Evolutionary conservation across 305 asterid species (phyloP), one percentile per base, ranked within the genome.

Genomic region (Euphrasia arctica): DNA sequence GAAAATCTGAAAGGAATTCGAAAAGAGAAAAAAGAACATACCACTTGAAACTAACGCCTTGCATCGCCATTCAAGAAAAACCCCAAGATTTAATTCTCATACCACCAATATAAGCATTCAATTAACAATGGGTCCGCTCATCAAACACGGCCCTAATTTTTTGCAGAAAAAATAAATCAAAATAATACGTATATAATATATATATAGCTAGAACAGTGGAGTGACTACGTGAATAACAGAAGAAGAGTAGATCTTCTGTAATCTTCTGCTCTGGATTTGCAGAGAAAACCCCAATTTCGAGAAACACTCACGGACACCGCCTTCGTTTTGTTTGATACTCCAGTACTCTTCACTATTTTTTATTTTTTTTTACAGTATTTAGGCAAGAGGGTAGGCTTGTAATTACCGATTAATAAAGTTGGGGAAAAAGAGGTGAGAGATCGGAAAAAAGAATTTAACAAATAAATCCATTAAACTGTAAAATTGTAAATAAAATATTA

Each of bases 21-120:
- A 11, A 47, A 43, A 8, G 49, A 9, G 13, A 9, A 9, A 1
- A 43, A 43, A 41, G 49, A 54, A 48, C 78, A 82, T 62, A 86
- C 96, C 98, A 91, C 76, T 91, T 91, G 79, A 91, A 86, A 85
- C 85, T 87, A 61, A 91, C 88, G 62, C 98, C 96, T 77, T 83
- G 82, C 63, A 86, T 85, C 70, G 95, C 94, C 98, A 91, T 91
- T 72, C 65, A 60, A 64, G 67, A 14, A 49, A 14, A 49, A 69
- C 54, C 61, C 57, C 66, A 71, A 72, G 78, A 76, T 63, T 78
- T 65, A 67, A 66, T 47, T 72, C 57, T 71, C 83, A 75, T 75
- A 69, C 61, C 76, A 64, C 58, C 58, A 68, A 32, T 65, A 49
- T 50, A 63, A 54, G 67, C 54, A 61, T 39, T 15, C 48, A 61